A percentile compares a stretch with the other conserved stretches of the same genome.
phyloP scores from a whole-genome alignment of 805 yeast species.

The Ogataea kodamae region DNA sequence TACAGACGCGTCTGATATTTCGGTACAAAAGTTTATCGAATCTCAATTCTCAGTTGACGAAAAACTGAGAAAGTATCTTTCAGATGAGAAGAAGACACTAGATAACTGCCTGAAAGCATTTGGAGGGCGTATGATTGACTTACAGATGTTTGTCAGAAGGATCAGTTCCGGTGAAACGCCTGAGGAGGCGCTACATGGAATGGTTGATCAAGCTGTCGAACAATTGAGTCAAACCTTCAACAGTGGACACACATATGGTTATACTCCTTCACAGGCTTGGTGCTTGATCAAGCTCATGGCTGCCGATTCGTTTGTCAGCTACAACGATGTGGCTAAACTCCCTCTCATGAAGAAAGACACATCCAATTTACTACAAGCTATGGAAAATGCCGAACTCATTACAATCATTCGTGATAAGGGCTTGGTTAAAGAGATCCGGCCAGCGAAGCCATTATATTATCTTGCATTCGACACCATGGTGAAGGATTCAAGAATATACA shows the following conservation, averaged over 20 bases:
- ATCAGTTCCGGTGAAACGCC: slow-evolving; percentile 86
- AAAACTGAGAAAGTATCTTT: slow-evolving; percentile 18
- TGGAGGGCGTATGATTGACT: slow-evolving; percentile 93
- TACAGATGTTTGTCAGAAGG: slow-evolving; percentile 86
- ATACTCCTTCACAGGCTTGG: slow-evolving; percentile 88
- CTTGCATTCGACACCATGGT: slow-evolving; percentile 75
- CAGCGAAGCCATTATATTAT: slow-evolving; percentile 80
- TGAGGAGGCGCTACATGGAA: slow-evolving; percentile 66
- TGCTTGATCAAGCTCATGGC: slow-evolving; percentile 65
- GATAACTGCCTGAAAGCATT: slow-evolving; percentile 64
- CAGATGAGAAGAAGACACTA: slow-evolving; percentile 34
- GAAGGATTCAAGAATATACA: slow-evolving; percentile 50
- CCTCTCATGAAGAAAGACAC: slow-evolving; percentile 60
- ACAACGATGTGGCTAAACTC: slow-evolving; percentile 48
- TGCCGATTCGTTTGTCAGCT: slow-evolving; percentile 41
- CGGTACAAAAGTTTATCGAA: slow-evolving; percentile 68
- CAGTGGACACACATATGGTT: slow-evolving; percentile 39
- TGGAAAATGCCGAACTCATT: slow-evolving; percentile 79
- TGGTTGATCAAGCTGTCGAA: slow-evolving; percentile 81
- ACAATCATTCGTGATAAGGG: slow-evolving; percentile 75
- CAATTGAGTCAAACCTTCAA: slow-evolving; percentile 81
- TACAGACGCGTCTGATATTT: slow-evolving; percentile 73
- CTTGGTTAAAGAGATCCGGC: slow-evolving; percentile 55
- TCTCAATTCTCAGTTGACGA: slow-evolving; percentile 43
- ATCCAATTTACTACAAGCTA: slow-evolving; percentile 54